Base-by-base conservation (phyloP, 345 rosid species). In the Geranium rotundifolium region DNA sequence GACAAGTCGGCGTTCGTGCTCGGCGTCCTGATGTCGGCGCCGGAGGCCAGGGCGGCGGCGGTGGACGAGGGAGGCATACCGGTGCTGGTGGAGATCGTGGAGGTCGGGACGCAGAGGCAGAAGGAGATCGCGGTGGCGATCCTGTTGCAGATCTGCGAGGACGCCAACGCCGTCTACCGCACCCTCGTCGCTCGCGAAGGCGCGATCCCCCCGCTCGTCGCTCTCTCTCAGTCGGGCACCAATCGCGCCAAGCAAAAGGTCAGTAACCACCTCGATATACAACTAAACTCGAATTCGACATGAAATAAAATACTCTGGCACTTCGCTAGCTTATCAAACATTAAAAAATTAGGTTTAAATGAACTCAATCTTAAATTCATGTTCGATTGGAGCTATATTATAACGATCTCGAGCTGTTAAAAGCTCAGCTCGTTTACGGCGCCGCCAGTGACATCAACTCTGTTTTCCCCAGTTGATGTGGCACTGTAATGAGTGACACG, bases 41-140 rank as follows among this genome's bases (percentile, higher is more conserved):
- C 81, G 65, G 97, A 93, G 65, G 91, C 95, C 2, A 84, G 73
- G 61, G 62, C 84, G 61, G 78, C 96, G 59, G 54, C 88, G 4
- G 99, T 93, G 23, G 90, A 85, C 20, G 99, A 90, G 69, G 97
- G 88, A 0, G 97, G 96, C 18, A 81, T 93, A 18, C 99, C 99
- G 17, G 97, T 93, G 56, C 71, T 90, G 72, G 96, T 86, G 58
- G 99, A 93, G 82, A 88, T 90, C 20, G 70, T 88, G 0, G 99
- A 93, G 71, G 89, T 72, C 0, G 99, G 99, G 16, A 77, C 97
- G 0, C 93, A 81, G 68, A 72, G 95, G 63, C 99, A 90, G 76
- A 93, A 86, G 79, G 97, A 93, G 79, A 81, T 86, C 59, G 89
- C 86, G 56, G 90, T 75, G n/a, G 77, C 79, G 29, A 79, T 90